These are phyloP conservation scores for Scutellaria minor DNA, from an alignment of 257 asterid species.

Conservation along the genomic window DNA sequence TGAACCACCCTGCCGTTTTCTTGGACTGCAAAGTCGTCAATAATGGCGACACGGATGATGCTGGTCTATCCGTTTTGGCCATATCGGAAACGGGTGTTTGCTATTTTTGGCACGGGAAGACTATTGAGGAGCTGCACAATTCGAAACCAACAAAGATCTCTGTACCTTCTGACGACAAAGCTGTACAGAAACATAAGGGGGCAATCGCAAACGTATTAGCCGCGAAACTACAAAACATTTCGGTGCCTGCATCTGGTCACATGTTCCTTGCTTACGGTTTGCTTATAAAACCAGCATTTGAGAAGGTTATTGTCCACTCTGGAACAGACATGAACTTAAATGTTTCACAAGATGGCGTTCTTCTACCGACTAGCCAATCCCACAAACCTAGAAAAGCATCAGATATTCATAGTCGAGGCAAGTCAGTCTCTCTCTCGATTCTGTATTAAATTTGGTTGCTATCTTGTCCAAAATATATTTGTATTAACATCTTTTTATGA, in stretches of 20 bases:
- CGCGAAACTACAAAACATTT: constrained; percentile 68
- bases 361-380: constrained; percentile 64
- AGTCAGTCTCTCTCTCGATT: constrained; percentile 28
- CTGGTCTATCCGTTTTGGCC: constrained; percentile 73
- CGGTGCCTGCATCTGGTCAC: constrained; percentile 56
- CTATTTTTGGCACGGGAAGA: constrained; percentile 84
- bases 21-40: constrained; percentile 59
- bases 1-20: constrained; percentile 93
- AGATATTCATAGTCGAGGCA: constrained; percentile 55
- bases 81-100: constrained; percentile 88
- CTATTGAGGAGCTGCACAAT: constrained; percentile 62
- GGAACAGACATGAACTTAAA: constrained; percentile 69
- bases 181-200: constrained; percentile 59
- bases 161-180: constrained; percentile 53
- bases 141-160: constrained; percentile 73
- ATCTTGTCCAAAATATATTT: constrained; percentile 11
- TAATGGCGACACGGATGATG: constrained; percentile 48
- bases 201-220: constrained; percentile 67
- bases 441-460: neutral
- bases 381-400: constrained; percentile 59
- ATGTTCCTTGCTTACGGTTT: constrained; percentile 80
- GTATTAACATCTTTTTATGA: constrained; percentile 27
- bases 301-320: constrained; percentile 69
- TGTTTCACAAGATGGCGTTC: constrained; percentile 71
- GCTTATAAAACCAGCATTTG: constrained; percentile 78